Evolutionary conservation across 306 rosid genomes (phyloP).

Genomic region (Crataegus laevigata): DNA sequence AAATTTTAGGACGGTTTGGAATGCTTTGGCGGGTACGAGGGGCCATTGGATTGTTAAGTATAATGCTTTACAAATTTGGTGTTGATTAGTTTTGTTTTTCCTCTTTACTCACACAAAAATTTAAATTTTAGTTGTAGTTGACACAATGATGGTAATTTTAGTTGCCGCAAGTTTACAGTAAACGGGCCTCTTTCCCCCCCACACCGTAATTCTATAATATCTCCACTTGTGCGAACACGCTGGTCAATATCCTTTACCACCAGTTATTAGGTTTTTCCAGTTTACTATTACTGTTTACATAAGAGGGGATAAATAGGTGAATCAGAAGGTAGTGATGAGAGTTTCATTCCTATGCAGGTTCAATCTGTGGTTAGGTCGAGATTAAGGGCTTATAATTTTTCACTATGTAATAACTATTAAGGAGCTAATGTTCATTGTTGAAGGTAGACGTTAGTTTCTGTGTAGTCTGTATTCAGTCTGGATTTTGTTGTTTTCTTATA

Average conservation of each 20-base stretch:
- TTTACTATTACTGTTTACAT: neutral
- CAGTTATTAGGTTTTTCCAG: too few relatives aligned
- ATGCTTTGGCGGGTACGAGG: neutral
- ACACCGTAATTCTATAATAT: neutral
- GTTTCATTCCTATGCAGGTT: neutral
- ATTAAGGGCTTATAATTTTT: neutral
- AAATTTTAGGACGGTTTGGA: neutral
- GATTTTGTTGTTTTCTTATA: neutral
- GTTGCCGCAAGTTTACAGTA: neutral
- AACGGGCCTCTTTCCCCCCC: neutral
- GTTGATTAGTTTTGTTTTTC: neutral
- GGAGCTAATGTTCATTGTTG: neutral
- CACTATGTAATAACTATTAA: neutral
- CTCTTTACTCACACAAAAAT: neutral
- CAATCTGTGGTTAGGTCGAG: neutral
- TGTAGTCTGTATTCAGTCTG: neutral
- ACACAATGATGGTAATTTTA: neutral
- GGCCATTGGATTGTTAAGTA: neutral
- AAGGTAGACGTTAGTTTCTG: neutral
- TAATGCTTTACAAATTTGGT: neutral
- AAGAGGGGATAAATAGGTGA: neutral
- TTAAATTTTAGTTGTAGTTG: neutral
- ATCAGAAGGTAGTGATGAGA: neutral
- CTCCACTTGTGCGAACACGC: neutral
- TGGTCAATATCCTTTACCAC: neutral